phyloP scores from a whole-genome alignment of 257 asterid genomes.

The Salvia rosmarinus region DNA sequence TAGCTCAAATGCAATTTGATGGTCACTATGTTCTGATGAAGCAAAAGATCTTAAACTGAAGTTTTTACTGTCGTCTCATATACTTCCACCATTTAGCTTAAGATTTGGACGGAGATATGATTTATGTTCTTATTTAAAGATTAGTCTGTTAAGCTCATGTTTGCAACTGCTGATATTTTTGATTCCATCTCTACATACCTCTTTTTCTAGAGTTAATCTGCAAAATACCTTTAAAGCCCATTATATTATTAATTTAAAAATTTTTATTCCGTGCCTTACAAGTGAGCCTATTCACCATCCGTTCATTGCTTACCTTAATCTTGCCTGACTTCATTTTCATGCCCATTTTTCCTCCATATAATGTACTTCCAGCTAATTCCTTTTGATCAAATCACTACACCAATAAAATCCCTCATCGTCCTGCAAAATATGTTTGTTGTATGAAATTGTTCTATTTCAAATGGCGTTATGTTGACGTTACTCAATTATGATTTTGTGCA shows the following conservation, averaged over 20 bases:
- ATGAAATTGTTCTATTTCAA: not conserved
- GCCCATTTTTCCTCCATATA: not conserved
- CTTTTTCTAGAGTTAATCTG: too few species aligned
- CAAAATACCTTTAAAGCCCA: not conserved
- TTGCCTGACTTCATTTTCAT: not conserved
- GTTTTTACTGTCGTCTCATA: not conserved
- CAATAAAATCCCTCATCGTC: not conserved
- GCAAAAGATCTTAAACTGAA: not conserved
- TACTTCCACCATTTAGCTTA: not conserved
- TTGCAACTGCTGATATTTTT: too few species aligned
- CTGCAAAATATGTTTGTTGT: not conserved
- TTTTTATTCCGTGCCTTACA: not conserved
- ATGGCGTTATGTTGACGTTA: not conserved
- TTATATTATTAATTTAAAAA: not conserved
- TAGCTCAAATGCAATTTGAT: not conserved
- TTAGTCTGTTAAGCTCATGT: too few species aligned
- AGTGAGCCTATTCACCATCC: too few species aligned
- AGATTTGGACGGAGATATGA: not conserved
- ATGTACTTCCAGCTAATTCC: not conserved
- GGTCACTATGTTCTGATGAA: not conserved
- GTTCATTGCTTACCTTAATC: too few species aligned
- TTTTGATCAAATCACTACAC: not conserved
- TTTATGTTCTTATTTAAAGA: too few species aligned
- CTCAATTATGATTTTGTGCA: not conserved
- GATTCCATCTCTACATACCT: too few species aligned